Conservation (phyloP, 202 grass and related monocot species). For the Thinopyrum obtusiflorum region DNA sequence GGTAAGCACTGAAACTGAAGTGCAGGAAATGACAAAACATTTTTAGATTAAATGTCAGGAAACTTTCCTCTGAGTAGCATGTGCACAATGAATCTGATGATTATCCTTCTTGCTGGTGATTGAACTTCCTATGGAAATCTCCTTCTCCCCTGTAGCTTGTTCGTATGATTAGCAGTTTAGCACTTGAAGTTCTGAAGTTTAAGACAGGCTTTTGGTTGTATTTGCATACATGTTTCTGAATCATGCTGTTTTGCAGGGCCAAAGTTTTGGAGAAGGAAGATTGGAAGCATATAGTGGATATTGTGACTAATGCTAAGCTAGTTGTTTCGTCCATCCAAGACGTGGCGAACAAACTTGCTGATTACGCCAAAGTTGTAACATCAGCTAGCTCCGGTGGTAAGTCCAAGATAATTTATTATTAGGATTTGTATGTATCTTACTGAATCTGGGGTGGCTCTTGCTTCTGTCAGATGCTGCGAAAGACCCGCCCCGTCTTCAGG, state of each 20-base stretch:
- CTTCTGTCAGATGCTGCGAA: conserved; percentile 41
- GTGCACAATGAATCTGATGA: neutral
- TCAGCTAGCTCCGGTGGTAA: conserved; percentile 41
- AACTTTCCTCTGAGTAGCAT: neutral
- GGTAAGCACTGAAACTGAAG: conserved; percentile 43
- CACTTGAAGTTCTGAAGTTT: conserved; percentile 16
- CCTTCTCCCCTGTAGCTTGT: neutral
- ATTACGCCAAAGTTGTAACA: conserved; percentile 60
- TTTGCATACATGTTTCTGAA: neutral
- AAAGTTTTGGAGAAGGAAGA: conserved; percentile 87
- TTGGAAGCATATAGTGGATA: conserved; percentile 79
- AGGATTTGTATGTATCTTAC: neutral
- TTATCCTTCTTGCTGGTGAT: neutral
- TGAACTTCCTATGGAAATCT: neutral
- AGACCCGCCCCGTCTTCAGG: conserved; percentile 11
- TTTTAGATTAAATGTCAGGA: neutral
- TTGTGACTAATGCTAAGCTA: conserved; percentile 83
- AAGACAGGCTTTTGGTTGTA: conserved; percentile 1
- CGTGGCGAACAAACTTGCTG: conserved; percentile 63
- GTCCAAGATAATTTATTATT: neutral
- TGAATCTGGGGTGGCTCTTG: conserved; percentile 18
- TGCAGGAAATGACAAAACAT: neutral
- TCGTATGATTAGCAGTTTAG: neutral
- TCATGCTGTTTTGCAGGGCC: conserved; percentile 51
- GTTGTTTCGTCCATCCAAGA: conserved; percentile 87